Evolutionary conservation across 306 rosid genomes (phyloP).

Genomic region (Echinosophora koreensis): DNA sequence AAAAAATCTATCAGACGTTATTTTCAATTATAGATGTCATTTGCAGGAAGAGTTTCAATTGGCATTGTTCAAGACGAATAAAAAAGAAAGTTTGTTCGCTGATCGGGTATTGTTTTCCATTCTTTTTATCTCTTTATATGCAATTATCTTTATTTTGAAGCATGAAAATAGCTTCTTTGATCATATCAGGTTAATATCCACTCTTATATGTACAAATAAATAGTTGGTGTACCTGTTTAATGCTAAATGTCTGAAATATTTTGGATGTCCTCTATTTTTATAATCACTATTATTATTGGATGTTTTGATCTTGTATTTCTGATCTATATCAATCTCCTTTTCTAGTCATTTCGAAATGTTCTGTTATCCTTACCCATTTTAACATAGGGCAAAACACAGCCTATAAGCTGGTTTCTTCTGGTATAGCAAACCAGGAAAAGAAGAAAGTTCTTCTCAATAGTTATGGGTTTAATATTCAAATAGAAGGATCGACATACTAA

Average conservation of each 20-base stretch:
- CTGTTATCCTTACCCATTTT: background rate
- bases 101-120: conserved; percentile 79
- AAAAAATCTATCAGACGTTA: conserved; percentile 21
- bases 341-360: conserved; percentile 1
- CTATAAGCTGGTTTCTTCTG: no score
- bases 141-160: conserved; percentile 32
- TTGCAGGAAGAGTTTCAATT: conserved; percentile 96
- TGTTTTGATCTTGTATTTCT: conserved; percentile 10
- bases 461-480: no score
- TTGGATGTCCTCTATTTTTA: background rate
- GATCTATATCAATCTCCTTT: conserved; percentile 5
- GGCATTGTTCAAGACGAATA: conserved; percentile 95
- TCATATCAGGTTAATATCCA: conserved; percentile 1
- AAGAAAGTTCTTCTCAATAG: no score
- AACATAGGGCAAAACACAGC: no score
- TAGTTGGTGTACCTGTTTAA: conserved; percentile 7
- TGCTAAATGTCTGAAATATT: conserved; percentile 13
- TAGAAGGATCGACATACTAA: no score
- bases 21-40: conserved; percentile 29
- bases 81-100: conserved; percentile 95
- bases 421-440: no score
- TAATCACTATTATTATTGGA: background rate
- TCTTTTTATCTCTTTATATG: conserved; percentile 27
- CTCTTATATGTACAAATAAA: background rate
- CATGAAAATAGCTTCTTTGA: background rate